Evolutionary conservation across 202 grass and related monocot species (phyloP).

Genomic region (Carex arenaria): DNA sequence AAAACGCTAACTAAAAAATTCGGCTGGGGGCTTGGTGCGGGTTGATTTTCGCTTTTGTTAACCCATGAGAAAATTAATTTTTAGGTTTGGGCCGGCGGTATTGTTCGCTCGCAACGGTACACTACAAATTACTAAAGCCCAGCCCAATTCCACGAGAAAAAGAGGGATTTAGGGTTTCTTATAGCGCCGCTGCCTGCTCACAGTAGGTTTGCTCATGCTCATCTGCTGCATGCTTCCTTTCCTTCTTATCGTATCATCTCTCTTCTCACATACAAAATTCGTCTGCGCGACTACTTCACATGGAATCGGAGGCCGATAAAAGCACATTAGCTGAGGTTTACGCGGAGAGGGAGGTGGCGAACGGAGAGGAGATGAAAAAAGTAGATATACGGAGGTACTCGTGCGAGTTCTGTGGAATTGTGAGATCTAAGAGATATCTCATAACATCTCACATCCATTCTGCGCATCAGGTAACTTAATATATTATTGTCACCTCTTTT

Average conservation of each 20-base stretch:
- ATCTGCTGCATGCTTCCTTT: no score
- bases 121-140: not conserved
- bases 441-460: slow-evolving; percentile 62
- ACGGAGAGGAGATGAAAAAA: slow-evolving; percentile 3
- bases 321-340: slow-evolving; percentile 35
- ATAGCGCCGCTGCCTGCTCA: not conserved
- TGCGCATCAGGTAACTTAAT: slow-evolving; percentile 42
- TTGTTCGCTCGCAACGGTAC: not conserved
- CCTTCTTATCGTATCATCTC: not conserved
- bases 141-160: not conserved
- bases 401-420: slow-evolving; percentile 67
- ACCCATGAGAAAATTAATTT: no score
- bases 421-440: slow-evolving; percentile 63
- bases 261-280: not conserved
- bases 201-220: not conserved
- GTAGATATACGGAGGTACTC: slow-evolving; percentile 59
- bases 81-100: not conserved
- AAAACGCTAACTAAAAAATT: no score
- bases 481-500: not conserved
- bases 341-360: slow-evolving; percentile 6
- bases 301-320: not conserved
- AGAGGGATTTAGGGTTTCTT: not conserved
- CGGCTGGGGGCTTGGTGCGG: no score
- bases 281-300: not conserved
- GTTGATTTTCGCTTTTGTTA: no score